Evolutionary conservation across 2,329 filamentous ascomycete genomes (phyloP), one percentile per base, ranked within the genome.

Genomic region (Talaromyces sp.): DNA sequence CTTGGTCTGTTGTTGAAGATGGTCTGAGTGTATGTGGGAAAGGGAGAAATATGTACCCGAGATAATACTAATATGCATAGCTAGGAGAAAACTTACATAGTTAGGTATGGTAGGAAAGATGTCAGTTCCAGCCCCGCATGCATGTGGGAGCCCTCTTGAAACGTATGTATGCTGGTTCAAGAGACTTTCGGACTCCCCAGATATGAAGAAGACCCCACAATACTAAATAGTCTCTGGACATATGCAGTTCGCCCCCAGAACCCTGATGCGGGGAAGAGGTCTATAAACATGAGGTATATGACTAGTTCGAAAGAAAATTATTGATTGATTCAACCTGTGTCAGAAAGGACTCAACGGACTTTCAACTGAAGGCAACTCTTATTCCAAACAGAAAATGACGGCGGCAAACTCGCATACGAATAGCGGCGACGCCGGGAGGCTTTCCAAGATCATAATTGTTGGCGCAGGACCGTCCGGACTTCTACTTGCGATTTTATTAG

Each of bases 391-490:
- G 31, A 56, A 11, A 56, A 56, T 56, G 50, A 37, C 50, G 10
- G 27, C 50, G 3, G 2, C 24, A 10, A 33, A 52, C 24, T 31
- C 14, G 9, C 50, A 56, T 22, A 56, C 50, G 10, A 56, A 56
- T 31, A 5, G n/a, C 13, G 3, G 50, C 10, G 2, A 13, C 27
- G 31, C 31, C n/a, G 31, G 50, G 31, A 56, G 22, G 31, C 9
- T 56, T 10, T 56, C 50, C 50, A 56, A 56, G 9, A 56, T 56
- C 31, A 56, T 75, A 59, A 49, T 77, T n/a, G 74, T 76, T 13
- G 73, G 74, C 24, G 74, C 75, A 14, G 75, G 74, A 8, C 75
- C 75, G 0, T 73, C 72, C 3, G 75, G 75, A 11, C 68, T 76
- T 6, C 65, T 75, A 4, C 71, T 77, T 2, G 67, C 70, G 0